Percentiles rank a stretch among this genome's conserved stretches.
Evolutionary conservation across 2,329 filamentous ascomycete species (phyloP).

Genomic region (Botrytis aclada): DNA sequence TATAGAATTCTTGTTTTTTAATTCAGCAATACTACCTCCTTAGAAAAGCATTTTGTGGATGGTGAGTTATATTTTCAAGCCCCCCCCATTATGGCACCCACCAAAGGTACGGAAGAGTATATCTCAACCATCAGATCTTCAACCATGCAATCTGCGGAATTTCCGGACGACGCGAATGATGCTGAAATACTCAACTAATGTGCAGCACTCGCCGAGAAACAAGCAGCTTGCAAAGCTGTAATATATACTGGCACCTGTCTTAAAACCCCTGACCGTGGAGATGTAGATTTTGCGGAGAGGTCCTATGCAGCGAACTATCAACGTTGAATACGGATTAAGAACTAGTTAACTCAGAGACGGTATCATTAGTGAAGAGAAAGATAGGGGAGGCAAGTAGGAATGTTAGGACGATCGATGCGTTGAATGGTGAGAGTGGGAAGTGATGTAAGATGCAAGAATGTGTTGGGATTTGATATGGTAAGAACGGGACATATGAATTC

Average conservation of each 20-base stretch:
- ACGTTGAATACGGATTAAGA: not conserved
- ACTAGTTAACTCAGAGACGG: not conserved
- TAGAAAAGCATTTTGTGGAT: rapidly evolving
- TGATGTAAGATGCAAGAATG: not conserved
- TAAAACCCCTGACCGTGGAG: not conserved
- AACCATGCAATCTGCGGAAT: not conserved
- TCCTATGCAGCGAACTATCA: not conserved
- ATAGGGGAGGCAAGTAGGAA: not conserved
- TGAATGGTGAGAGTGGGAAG: not conserved
- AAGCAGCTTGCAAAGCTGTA: not conserved
- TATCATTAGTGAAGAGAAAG: not conserved
- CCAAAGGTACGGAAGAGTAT: not conserved
- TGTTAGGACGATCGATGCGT: not conserved
- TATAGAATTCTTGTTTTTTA: not conserved
- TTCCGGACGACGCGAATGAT: not conserved
- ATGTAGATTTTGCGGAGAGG: not conserved
- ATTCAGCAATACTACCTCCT: not conserved
- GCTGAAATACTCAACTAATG: not conserved
- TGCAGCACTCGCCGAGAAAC: not conserved
- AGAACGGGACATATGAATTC: not conserved
- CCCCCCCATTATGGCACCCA: not conserved
- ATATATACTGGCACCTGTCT: rapidly evolving
- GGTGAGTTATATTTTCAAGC: not conserved
- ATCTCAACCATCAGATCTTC: not conserved
- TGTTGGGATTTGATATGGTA: not conserved